Base-by-base conservation (phyloP, 2,329 filamentous ascomycete genomes). In the Trichoderma hamatum region DNA sequence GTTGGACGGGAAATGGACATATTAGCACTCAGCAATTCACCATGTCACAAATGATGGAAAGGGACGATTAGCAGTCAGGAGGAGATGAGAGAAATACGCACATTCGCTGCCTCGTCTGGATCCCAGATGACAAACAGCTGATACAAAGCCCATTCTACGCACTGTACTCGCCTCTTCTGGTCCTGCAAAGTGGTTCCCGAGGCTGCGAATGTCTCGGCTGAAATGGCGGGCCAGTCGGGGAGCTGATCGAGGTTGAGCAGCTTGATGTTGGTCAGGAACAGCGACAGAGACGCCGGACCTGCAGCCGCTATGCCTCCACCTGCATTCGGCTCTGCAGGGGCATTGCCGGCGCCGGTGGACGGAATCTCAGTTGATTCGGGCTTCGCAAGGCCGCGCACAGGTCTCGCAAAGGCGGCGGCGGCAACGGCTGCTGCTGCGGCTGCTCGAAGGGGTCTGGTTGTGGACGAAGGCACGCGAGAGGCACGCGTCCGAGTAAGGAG, bases 101-200 rank as follows among this genome's bases (percentile, higher is more conserved):
- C 92, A 82, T 90, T 90, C 71, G 87, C 86, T 21, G 94, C 88
- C 74, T 92, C 91, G 13, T 90, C 87, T 0, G 88, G 86, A 76
- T 97, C 92, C 91, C 93, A 97, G 3, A 96, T 82, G 46, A 86
- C 84, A 78, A 97, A 97, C 16, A 99, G 85, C 63, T 92, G 90
- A 79, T 92, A 97, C n/a, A 98, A 83, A 0, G 91, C 89, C 93
- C 95, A 98, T 82, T 99, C 96, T 46, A 94, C 88, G 70, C 89
- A 89, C 74, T 92, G 89, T 46, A 97, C 89, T 65, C 95, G 88
- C 78, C 90, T 91, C 80, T 95, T 96, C 79, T 95, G 91, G 65
- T 92, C 92, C 71, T 90, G 89, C 0, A 86, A 85, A 3, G 85
- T 86, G 74, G 92, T 87, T 69, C 85, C 89, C 4, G 85, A 83